Evolutionary conservation across 352 stramenopile genomes (phyloP).

Genomic region (Pythium vanterpoolii): DNA sequence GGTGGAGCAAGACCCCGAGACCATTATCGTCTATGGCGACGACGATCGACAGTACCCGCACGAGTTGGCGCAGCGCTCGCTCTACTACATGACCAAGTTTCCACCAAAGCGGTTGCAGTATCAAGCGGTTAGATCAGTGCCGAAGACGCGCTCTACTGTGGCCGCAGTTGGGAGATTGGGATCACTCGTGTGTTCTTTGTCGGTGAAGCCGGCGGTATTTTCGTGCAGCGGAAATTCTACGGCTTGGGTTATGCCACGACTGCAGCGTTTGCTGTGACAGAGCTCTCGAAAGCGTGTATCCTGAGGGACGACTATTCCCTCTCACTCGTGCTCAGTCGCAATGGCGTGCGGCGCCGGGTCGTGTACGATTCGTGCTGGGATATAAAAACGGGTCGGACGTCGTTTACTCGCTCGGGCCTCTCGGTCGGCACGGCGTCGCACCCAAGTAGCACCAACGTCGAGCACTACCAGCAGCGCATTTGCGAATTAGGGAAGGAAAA

Average conservation of each 20-base stretch:
- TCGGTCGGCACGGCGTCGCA: slow-evolving; percentile 33
- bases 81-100: slow-evolving; percentile 48
- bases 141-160: slow-evolving; percentile 49
- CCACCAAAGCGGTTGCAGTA: slow-evolving; percentile 42
- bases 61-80: slow-evolving; percentile 35
- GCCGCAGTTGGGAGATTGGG: slow-evolving; percentile 42
- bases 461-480: slow-evolving; percentile 62
- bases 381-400: slow-evolving; percentile 23
- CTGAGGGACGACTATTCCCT: slow-evolving; percentile 55
- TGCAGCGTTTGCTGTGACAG: slow-evolving; percentile 35
- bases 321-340: slow-evolving; percentile 41
- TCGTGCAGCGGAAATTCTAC: slow-evolving; percentile 49
- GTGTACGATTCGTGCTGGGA: slow-evolving; percentile 58
- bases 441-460: slow-evolving; percentile 47
- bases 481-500: slow-evolving; percentile 39
- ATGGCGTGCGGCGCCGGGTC: slow-evolving; percentile 35
- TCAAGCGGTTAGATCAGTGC: slow-evolving; percentile 48
- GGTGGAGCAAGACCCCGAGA: slow-evolving; percentile 51
- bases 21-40: slow-evolving; percentile 58
- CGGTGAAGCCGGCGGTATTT: slow-evolving; percentile 45
- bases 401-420: slow-evolving; percentile 32
- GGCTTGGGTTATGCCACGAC: slow-evolving; percentile 28
- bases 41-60: slow-evolving; percentile 41
- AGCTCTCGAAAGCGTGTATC: slow-evolving; percentile 48
- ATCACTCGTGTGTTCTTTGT: slow-evolving; percentile 55